Percentiles rank a stretch among this genome's conserved stretches.
Evolutionary conservation across 768 basidiomycete genomes (phyloP).

Genomic region (Macrocybe gigantea): DNA sequence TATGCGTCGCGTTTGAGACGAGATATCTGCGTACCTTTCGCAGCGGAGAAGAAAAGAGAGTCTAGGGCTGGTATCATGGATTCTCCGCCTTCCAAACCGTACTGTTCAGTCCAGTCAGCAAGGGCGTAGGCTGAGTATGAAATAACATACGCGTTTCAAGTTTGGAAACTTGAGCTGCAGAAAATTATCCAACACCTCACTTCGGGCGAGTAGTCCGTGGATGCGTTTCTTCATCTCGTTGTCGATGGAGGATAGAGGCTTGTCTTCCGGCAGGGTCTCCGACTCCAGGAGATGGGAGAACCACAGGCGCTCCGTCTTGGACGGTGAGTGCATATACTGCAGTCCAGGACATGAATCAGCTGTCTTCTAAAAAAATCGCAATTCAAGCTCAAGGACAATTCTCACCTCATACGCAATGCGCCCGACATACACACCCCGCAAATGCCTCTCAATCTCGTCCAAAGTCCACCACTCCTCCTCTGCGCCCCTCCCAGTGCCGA

Average conservation of each 20-base stretch:
- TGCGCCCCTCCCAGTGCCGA: slow-evolving; percentile 19
- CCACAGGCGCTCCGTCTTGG: slow-evolving; percentile 83
- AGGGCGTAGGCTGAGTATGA: background rate
- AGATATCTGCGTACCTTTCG: slow-evolving; percentile 34
- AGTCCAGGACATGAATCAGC: background rate
- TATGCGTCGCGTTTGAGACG: background rate
- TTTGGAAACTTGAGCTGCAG: slow-evolving; percentile 87
- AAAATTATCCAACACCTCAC: slow-evolving; percentile 82
- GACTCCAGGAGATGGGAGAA: slow-evolving; percentile 84
- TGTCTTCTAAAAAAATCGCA: background rate
- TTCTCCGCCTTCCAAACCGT: slow-evolving; percentile 89
- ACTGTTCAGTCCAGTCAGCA: slow-evolving; percentile 31
- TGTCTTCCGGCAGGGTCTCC: slow-evolving; percentile 31
- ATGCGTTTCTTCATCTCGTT: slow-evolving; percentile 46
- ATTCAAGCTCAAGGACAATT: background rate
- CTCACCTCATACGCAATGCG: slow-evolving; percentile 80
- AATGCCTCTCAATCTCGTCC: slow-evolving; percentile 60
- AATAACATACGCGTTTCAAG: slow-evolving; percentile 52
- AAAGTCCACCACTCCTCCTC: slow-evolving; percentile 57
- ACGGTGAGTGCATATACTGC: slow-evolving; percentile 80
- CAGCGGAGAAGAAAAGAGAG: slow-evolving; percentile 62
- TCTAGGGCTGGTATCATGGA: slow-evolving; percentile 91
- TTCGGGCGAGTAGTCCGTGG: slow-evolving; percentile 62
- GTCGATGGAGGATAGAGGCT: slow-evolving; percentile 22
- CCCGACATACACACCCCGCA: slow-evolving; percentile 74